A percentile compares a stretch with the other conserved stretches of the same genome.
These are phyloP conservation scores for Aphanomyces invadans DNA, from an alignment of 352 stramenopile genomes.

Conservation along the genomic window DNA sequence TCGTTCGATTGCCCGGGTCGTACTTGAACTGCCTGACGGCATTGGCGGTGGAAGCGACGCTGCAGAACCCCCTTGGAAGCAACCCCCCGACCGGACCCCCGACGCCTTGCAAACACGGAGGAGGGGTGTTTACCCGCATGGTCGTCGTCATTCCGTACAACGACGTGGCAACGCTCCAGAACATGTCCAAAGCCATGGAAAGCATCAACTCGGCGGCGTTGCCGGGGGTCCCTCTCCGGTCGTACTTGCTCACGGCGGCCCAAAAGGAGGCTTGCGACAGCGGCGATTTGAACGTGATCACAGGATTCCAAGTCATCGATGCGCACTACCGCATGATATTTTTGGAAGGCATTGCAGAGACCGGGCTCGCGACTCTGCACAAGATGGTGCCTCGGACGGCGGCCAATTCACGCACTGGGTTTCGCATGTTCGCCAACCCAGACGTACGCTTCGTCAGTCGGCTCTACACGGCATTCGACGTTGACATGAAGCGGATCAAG, in stretches of 20 bases:
- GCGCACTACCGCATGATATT: constrained; percentile 77
- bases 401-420: constrained; percentile 34
- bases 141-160: constrained; percentile 83
- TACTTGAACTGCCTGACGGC: constrained; percentile 40
- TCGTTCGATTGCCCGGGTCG: constrained; percentile 48
- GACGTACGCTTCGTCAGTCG: constrained; percentile 62
- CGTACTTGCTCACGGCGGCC: constrained; percentile 61
- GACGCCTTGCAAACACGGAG: constrained; percentile 1
- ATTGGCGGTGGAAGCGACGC: constrained; percentile 36
- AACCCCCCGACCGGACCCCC: not conserved
- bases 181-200: constrained; percentile 50
- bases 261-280: constrained; percentile 45
- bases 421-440: constrained; percentile 63
- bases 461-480: constrained; percentile 80
- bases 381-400: constrained; percentile 32
- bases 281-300: constrained; percentile 75
- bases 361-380: constrained; percentile 46
- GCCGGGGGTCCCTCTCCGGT: constrained; percentile 49
- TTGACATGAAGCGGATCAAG: constrained; percentile 87
- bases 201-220: constrained; percentile 53
- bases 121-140: constrained; percentile 53
- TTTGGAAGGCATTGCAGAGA: constrained; percentile 68
- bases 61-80: constrained; percentile 35
- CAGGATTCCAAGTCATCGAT: constrained; percentile 83
- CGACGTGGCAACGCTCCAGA: constrained; percentile 41